A percentile compares a stretch with the other conserved stretches of the same genome.
These are phyloP conservation scores for Kwoniella botswanensis DNA, from an alignment of 768 basidiomycete genomes.

Conservation along the genomic window DNA sequence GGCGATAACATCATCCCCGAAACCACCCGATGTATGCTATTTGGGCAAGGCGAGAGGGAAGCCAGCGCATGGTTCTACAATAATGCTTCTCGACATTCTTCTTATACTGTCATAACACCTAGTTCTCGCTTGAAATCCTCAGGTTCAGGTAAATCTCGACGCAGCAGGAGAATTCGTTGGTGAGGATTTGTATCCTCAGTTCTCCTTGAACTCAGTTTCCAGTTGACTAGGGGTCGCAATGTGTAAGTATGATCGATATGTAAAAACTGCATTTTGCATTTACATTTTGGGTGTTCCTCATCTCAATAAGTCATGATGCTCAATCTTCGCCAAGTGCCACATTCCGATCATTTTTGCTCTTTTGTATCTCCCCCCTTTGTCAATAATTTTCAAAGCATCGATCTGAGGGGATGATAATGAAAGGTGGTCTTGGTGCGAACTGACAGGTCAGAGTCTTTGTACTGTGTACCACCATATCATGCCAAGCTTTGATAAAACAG, in stretches of 20 bases:
- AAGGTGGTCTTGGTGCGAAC: not conserved
- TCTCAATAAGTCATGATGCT: too few relatives aligned
- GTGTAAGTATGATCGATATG: too few relatives aligned
- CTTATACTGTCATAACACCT: not conserved
- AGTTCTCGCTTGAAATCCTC: not conserved
- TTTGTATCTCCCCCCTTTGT: not conserved
- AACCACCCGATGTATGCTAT: not conserved
- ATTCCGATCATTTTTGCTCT: not conserved
- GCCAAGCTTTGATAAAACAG: too few relatives aligned
- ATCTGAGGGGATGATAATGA: not conserved
- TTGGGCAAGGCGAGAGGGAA: not conserved
- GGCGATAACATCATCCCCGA: not conserved
- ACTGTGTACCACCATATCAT: not conserved
- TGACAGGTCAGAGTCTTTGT: not conserved
- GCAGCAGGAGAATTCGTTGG: not conserved
- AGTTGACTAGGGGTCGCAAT: too few relatives aligned
- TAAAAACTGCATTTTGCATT: too few relatives aligned
- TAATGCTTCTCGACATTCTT: not conserved
- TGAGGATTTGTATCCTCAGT: not conserved
- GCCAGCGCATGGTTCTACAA: not conserved
- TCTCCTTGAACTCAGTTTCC: too few relatives aligned
- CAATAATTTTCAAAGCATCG: not conserved
- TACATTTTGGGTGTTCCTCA: too few relatives aligned
- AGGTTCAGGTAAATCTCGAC: not conserved
- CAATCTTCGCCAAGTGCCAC: not conserved